phyloP scores from a whole-genome alignment of 2,329 filamentous ascomycete species.

The Alternaria conjuncta region DNA sequence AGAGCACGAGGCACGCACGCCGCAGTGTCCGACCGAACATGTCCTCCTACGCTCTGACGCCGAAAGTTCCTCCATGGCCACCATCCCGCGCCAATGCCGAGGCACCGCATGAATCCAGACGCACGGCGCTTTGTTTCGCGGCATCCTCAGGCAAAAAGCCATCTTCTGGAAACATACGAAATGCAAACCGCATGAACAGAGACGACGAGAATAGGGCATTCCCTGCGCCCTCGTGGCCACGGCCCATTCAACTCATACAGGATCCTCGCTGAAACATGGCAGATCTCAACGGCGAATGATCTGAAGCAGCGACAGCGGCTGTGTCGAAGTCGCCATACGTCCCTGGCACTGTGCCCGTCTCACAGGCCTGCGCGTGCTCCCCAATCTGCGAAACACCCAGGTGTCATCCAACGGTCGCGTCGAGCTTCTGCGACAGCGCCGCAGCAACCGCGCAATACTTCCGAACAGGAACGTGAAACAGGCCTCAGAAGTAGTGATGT shows the following conservation, averaged over 20 bases:
- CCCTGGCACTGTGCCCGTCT: constrained; percentile 16
- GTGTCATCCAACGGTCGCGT: constrained; percentile 15
- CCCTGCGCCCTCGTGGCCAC: neutral
- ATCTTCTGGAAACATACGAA: constrained; percentile 2
- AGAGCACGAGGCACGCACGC: constrained; percentile 1
- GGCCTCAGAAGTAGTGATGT: constrained; percentile 28
- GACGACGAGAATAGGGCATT: neutral
- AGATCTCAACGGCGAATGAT: constrained; percentile 18
- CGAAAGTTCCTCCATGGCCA: neutral
- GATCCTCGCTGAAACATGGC: constrained; percentile 15
- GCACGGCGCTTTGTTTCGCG: neutral
- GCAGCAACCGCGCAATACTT: neutral
- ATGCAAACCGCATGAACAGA: constrained; percentile 1
- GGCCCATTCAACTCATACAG: constrained; percentile 8
- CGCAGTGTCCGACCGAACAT: neutral
- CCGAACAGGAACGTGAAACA: constrained; percentile 11
- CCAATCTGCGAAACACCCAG: constrained; percentile 10
- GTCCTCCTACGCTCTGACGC: constrained; percentile 4
- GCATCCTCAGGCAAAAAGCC: constrained; percentile 2
- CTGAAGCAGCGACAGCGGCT: constrained; percentile 11
- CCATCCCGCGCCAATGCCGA: constrained; percentile 2
- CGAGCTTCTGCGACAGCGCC: constrained; percentile 5
- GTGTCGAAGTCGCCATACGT: constrained; percentile 14
- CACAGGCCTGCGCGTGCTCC: constrained; percentile 13
- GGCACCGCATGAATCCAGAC: neutral